Base-by-base conservation (phyloP, 2,329 filamentous ascomycete species). In the Cercospora sp. region DNA sequence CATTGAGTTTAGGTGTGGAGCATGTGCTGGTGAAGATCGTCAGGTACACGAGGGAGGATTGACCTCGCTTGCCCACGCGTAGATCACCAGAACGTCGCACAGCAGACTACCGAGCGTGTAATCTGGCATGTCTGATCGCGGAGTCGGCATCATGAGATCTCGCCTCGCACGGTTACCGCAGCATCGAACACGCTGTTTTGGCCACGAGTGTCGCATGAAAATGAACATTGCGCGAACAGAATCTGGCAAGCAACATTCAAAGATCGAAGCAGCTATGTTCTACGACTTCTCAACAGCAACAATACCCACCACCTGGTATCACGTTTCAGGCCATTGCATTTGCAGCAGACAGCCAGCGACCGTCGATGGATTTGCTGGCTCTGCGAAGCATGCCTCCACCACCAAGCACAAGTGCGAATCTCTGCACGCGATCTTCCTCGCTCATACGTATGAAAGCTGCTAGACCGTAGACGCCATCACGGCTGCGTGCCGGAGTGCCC, bases 391-490 rank as follows among this genome's bases (percentile, higher is more conserved):
- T 80, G 53, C 79, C 82, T 30, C 78, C 77, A 1, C 88, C 87
- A 1, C 88, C 86, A 67, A 91, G 76, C 8, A 88, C 7, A 0
- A 73, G 74, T 45, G 81, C 83, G 73, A 91, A 90, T 2, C 75
- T 74, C 45, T 74, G 72, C 5, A 83, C 72, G 68, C 88, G 83
- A 72, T 88, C 82, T 16, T 80, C 79, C 1, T 73, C 72, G 1
- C 79, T 71, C 88, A 91, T 90, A 55, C 80, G 78, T 1, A 91
- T 77, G 72, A 92, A 90, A 1, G 76, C 80, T 1, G 82, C 78
- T 26, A 91, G 73, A 0, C 85, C 86, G 69, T 66, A 64, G 9
- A 30, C 1, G 7, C 53, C 33, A 51, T 16, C 23, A 28, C 2
- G 23, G 13, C 48, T 3, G 10, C 23, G 48, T 1, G 0, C 23